Evolutionary conservation across 345 rosid species (phyloP), one percentile per base, ranked within the genome.

Genomic region (Eucalyptus virginea): DNA sequence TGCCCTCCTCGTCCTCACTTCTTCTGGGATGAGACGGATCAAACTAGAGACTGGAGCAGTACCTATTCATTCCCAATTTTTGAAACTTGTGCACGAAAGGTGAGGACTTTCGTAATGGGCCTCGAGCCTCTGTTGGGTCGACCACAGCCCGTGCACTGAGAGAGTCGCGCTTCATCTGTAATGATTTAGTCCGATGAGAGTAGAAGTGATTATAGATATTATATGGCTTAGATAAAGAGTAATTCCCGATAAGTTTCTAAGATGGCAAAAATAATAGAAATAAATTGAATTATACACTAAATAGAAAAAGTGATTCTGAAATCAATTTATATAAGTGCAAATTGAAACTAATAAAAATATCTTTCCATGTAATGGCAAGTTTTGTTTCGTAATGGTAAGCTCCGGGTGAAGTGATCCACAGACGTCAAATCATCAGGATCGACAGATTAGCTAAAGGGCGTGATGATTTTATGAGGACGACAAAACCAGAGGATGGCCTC

Each of bases 221-320:
- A 21, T 4, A 21, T 21, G 58, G 1, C 2, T 52, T 1, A 52
- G 2, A 21, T 52, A 21, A 52, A 52, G 0, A 52, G 11, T 52
- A 52, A 52, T 19, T 52, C 5, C 26, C 0, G 0, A 19, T 21
- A 52, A 52, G 2, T 52, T 52, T 19, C 2, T 52, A 52, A 8
- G 1, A 52, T 8, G 1, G 9, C 4, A 19, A 52, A 52, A 19
- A 3, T 3, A 52, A 1, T 52, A 19, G 0, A 1, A 52, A 52
- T 52, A 11, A 52, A 19, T 1, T 5, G 0, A 52, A 52, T 19
- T 52, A 52, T 52, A 52, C 4, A 52, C 3, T 19, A 19, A 52
- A 19, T 52, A 52, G 9, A 4, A 6, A 18, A 18, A 51, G 0
- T 0, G 2, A 51, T 51, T 51, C 0, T 51, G 23, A 52, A 18